Percentiles rank a stretch among this genome's conserved stretches.
Conservation (phyloP, 306 rosid species). For the Vigna radiata region DNA sequence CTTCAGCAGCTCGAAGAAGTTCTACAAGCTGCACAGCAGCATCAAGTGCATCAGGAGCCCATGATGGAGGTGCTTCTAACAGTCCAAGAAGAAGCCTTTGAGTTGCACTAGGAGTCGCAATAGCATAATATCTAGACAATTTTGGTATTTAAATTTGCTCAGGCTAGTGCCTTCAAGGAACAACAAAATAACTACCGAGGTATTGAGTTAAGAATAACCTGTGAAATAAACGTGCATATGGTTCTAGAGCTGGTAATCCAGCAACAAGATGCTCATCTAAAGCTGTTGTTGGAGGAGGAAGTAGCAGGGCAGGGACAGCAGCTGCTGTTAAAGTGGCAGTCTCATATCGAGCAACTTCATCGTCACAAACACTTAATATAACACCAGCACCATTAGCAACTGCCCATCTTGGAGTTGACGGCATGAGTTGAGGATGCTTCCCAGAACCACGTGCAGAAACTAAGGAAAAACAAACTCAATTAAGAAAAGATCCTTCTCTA, state of each 20-base stretch:
- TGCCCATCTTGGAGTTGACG: constrained; percentile 91
- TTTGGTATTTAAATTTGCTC: not conserved
- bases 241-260: constrained; percentile 93
- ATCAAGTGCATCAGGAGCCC: constrained; percentile 99
- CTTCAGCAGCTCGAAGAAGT: constrained; percentile 96
- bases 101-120: constrained; percentile 98
- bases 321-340: constrained; percentile 89
- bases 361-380: constrained; percentile 86
- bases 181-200: constrained; percentile 2
- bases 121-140: constrained; percentile 78
- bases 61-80: constrained; percentile 93
- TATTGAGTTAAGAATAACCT: constrained; percentile 58
- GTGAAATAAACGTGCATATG: constrained; percentile 90
- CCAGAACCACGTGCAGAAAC: constrained; percentile 84
- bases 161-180: constrained; percentile 1
- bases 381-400: constrained; percentile 96
- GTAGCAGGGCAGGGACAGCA: constrained; percentile 91
- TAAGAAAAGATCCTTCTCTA: not conserved
- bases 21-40: constrained; percentile 94
- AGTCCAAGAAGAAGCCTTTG: constrained; percentile 94
- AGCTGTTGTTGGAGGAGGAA: constrained; percentile 93
- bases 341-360: constrained; percentile 87
- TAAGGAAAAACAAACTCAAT: constrained; percentile 34
- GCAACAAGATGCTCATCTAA: constrained; percentile 91
- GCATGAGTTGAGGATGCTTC: constrained; percentile 86